Conservation (phyloP, 2,329 filamentous ascomycete genomes). For the Nothophoma quercina region DNA sequence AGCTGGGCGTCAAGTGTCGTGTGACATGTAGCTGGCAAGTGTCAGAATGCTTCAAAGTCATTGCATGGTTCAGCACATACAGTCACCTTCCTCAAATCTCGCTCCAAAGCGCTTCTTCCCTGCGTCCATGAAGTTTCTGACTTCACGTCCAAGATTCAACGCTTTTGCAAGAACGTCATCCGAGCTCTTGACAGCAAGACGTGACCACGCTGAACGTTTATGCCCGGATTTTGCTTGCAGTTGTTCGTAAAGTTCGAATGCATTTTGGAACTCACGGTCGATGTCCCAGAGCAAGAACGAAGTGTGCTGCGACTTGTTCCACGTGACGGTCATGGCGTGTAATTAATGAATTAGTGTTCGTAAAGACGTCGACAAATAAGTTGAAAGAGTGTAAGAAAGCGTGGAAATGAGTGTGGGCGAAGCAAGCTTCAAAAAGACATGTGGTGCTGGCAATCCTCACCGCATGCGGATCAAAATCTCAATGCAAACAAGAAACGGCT, state of each 20-base stretch:
- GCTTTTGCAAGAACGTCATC: conserved; percentile 40
- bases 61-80: conserved; percentile 23
- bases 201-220: conserved; percentile 35
- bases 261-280: conserved; percentile 45
- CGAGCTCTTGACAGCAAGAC: conserved; percentile 31
- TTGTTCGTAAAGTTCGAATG: conserved; percentile 44
- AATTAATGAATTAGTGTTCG: neutral
- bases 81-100: conserved; percentile 44
- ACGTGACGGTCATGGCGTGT: conserved; percentile 23
- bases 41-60: conserved; percentile 23
- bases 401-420: neutral
- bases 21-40: conserved; percentile 38
- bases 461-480: conserved; percentile 4
- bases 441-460: neutral
- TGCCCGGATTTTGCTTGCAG: conserved; percentile 31
- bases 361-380: neutral
- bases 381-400: neutral
- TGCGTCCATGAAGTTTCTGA: conserved; percentile 36
- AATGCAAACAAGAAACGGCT: conserved; percentile 1
- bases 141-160: conserved; percentile 36
- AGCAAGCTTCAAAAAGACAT: neutral
- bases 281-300: conserved; percentile 47
- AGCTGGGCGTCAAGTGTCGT: conserved; percentile 42
- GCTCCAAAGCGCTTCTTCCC: conserved; percentile 38
- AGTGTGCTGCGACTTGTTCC: conserved; percentile 41